Base-by-base conservation (phyloP, 2,329 filamentous ascomycete species). In the Fusarium neocosmosporiellum region DNA sequence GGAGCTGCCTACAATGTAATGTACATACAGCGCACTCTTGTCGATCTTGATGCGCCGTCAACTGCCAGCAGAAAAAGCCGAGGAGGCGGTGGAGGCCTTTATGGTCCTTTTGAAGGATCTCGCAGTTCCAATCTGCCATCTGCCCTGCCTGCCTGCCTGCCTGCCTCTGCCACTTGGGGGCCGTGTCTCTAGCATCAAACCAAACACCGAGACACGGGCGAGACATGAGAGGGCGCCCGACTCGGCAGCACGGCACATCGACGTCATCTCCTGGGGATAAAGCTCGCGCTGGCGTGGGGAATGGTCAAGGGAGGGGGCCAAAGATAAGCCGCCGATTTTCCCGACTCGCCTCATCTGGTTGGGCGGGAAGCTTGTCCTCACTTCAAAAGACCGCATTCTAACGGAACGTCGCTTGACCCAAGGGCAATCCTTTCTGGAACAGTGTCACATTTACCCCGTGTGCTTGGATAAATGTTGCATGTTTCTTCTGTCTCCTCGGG, bases 191-290 rank as follows among this genome's bases (percentile, higher is more conserved):
- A 74, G 27, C 24, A 55, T 27, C 43, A 27, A 27, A 27, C 66
- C 41, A 55, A 43, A 60, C 59, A 72, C 70, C 66, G 36, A 73
- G 50, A 61, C 58, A 63, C 59, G 37, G 61, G 63, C 46, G 68
- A 63, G 59, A 68, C 58, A 63, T 20, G 22, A 46, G 53, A 59
- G 43, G 62, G 66, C 50, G 22, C 24, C 66, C 71, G 71, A 64
- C 71, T 74, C 75, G 75, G 75, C 70, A 77, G 37, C 66, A 36
- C 75, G 75, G 75, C 75, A 77, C 75, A 74, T 58, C 75, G 69
- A 77, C 75, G 75, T 77, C 75, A 77, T 77, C 62, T 61, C 41
- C 39, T 68, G 59, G 66, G 67, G 59, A 68, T 57, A 60, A 65
- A 55, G 31, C n/a, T 34, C 29, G 41, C 55, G 65, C 31, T 37